Evolutionary conservation across 2,329 filamentous ascomycete genomes (phyloP).

Genomic region (Talaromyces sp.): DNA sequence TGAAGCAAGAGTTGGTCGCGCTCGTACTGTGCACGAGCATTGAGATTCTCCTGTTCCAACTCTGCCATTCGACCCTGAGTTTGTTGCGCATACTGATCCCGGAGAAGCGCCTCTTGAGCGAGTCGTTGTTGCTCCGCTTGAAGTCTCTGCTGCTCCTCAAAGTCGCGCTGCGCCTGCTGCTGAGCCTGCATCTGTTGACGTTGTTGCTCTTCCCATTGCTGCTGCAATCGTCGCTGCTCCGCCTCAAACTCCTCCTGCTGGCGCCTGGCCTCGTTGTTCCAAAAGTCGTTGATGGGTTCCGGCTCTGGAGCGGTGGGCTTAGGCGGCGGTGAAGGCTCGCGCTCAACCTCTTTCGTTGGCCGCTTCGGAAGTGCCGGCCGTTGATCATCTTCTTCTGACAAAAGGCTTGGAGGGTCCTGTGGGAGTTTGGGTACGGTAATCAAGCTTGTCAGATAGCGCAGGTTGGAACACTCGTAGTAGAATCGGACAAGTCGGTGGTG

Average conservation of each 20-base stretch:
- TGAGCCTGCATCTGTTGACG: conserved; percentile 78
- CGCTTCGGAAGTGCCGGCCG: conserved; percentile 79
- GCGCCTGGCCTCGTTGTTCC: conserved; percentile 86
- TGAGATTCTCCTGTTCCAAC: conserved; percentile 90
- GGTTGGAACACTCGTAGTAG: conserved; percentile 98
- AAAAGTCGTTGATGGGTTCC: conserved; percentile 95
- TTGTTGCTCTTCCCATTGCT: conserved; percentile 79
- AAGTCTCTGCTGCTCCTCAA: conserved; percentile 88
- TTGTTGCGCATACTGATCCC: conserved; percentile 87
- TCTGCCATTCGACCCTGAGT: conserved; percentile 95
- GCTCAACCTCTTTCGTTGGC: conserved; percentile 67
- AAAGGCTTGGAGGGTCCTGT: conserved; percentile 85
- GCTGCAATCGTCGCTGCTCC: conserved; percentile 83
- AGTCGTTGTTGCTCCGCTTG: conserved; percentile 85
- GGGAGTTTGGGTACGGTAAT: conserved; percentile 96
- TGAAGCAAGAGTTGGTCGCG: conserved; percentile 96
- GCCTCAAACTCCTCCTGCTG: conserved; percentile 95
- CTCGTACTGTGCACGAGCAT: conserved; percentile 91
- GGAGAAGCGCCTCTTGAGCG: conserved; percentile 84
- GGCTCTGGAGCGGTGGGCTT: conserved; percentile 70
- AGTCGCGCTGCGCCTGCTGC: conserved; percentile 85
- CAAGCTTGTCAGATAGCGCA: conserved; percentile 91
- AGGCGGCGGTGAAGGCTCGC: conserved; percentile 66
- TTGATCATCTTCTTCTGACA: conserved; percentile 77
- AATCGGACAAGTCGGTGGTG: conserved; percentile 96